Evolutionary conservation across 2,329 filamentous ascomycete genomes (phyloP), one percentile per base, ranked within the genome.

Genomic region (Fonsecaea multimorphosa): DNA sequence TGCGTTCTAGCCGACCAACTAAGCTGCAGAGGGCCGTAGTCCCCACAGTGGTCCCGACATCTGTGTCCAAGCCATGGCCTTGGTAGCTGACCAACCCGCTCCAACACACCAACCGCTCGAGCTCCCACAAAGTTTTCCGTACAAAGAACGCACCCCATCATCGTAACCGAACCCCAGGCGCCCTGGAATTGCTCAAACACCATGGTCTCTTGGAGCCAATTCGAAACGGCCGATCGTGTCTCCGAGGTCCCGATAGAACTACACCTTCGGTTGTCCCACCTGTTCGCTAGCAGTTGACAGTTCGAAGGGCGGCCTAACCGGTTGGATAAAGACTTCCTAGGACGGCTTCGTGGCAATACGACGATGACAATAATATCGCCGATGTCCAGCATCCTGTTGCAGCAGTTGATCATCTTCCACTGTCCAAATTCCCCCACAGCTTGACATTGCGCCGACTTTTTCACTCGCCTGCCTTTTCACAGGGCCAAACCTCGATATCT

Each of bases 201-300:
- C 34, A 36, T 56, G 29, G 40, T 58, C 56, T 2, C 11, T 54
- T 27, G 56, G 14, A 29, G 32, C 51, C 52, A 46, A 55, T 27
- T 49, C 61, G 58, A 62, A 65, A 62, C 63, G 63, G 63, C 27
- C 34, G 36, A 53, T 51, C 38, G 40, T 58, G 12, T 49, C 44
- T 46, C 63, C 63, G 58, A 65, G 11, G 29, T 19, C 27, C 63
- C 51, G 44, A 62, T 51, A 53, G 22, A 58, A 32, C 22, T 49
- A 58, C 57, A 27, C 29, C 24, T 40, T 54, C 31, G 40, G 22
- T 14, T 31, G 56, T 31, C 7, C n/a, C 36, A 44, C 55, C 27
- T 32, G 51, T 65, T 55, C 24, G 38, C 40, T 22, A 55, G 29
- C 14, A 34, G 16, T 46, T 46, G 46, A 32, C 12, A 11, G 36